Conservation (phyloP, 345 rosid species). For the Eucalyptus erythrocorys region DNA sequence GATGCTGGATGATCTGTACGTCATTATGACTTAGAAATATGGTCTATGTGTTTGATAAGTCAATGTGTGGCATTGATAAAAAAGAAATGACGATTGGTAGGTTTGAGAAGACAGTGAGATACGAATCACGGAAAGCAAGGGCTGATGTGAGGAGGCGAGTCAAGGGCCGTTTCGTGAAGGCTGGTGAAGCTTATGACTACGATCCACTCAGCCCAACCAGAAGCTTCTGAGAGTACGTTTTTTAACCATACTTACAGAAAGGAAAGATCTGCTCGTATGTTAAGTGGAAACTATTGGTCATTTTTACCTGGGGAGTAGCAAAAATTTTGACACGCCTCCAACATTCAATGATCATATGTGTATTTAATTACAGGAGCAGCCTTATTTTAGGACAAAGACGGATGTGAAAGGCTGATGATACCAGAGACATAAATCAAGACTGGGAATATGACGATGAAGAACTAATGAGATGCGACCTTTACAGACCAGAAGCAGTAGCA, state of each 20-base stretch:
- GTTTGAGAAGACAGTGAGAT: constrained; percentile 89
- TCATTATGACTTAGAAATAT: background rate
- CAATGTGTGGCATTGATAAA: background rate
- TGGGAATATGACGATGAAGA: background rate
- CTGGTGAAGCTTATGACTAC: constrained; percentile 88
- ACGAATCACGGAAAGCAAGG: constrained; percentile 94
- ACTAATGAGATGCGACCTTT: background rate
- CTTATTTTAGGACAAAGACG: background rate
- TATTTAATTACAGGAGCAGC: background rate
- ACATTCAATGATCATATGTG: background rate
- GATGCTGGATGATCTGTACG: background rate
- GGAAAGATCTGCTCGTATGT: background rate
- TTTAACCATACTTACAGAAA: background rate
- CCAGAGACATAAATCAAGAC: background rate
- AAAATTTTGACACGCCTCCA: background rate
- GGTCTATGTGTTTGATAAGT: background rate
- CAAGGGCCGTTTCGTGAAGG: constrained; percentile 91
- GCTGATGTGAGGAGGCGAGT: constrained; percentile 95
- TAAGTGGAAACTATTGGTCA: background rate
- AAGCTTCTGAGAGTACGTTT: constrained; percentile 48
- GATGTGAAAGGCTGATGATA: background rate
- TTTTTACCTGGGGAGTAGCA: background rate
- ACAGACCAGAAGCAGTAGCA: background rate
- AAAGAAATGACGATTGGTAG: constrained; percentile 5
- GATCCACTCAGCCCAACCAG: constrained; percentile 73